A percentile compares a stretch with the other conserved stretches of the same genome.
These are phyloP conservation scores for Jatropha curcas DNA, from an alignment of 345 rosid genomes.

Conservation along the genomic window DNA sequence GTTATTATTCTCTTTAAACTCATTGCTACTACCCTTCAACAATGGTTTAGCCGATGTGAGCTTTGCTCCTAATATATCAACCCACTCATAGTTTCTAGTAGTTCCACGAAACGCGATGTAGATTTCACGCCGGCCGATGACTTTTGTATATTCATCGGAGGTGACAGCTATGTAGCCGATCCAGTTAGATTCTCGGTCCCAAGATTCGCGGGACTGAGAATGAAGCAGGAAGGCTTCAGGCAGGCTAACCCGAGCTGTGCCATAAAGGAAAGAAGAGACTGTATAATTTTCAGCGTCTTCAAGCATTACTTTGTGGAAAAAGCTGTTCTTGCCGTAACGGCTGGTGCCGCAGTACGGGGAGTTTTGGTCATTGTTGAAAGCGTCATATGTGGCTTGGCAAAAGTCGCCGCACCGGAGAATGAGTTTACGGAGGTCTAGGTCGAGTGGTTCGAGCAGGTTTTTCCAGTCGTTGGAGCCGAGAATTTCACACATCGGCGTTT, in stretches of 20 bases:
- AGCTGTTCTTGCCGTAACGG: slow-evolving; percentile 65
- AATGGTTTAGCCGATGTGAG: slow-evolving; percentile 50
- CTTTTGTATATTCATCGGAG: slow-evolving; percentile 46
- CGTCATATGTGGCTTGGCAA: slow-evolving; percentile 88
- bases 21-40: slow-evolving; percentile 17
- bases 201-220: slow-evolving; percentile 65
- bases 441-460: slow-evolving; percentile 64
- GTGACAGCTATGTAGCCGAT: slow-evolving; percentile 81
- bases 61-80: slow-evolving; percentile 59
- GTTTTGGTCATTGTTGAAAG: slow-evolving; percentile 80
- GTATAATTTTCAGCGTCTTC: slow-evolving; percentile 51
- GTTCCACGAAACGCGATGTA: slow-evolving; percentile 78
- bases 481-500: slow-evolving; percentile 52
- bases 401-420: slow-evolving; percentile 88
- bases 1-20: neutral
- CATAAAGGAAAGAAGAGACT: slow-evolving; percentile 65
- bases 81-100: slow-evolving; percentile 82
- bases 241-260: slow-evolving; percentile 61
- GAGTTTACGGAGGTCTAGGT: slow-evolving; percentile 65
- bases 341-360: slow-evolving; percentile 86
- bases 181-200: slow-evolving; percentile 99
- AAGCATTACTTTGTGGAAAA: slow-evolving; percentile 72
- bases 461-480: slow-evolving; percentile 71
- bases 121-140: slow-evolving; percentile 72
- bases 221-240: slow-evolving; percentile 66